These are phyloP conservation scores for Serendipita sp. DNA, from an alignment of 768 basidiomycete genomes.

Conservation along the genomic window DNA sequence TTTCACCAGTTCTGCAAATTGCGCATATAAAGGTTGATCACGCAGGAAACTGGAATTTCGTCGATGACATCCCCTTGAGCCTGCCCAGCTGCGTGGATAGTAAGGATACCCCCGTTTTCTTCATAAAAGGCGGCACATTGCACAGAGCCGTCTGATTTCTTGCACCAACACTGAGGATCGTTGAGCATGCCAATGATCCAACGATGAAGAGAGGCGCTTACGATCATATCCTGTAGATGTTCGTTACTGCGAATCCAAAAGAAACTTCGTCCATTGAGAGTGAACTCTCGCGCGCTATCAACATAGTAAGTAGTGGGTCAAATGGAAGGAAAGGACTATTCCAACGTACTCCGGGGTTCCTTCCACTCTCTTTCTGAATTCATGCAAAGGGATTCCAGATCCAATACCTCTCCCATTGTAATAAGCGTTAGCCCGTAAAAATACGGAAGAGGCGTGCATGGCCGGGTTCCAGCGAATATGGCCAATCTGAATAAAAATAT, in stretches of 20 bases:
- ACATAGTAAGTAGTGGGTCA: background rate
- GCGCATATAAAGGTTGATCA: slow-evolving; percentile 2
- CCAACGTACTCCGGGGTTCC: background rate
- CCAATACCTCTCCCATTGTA: slow-evolving; percentile 1
- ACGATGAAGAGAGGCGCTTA: background rate
- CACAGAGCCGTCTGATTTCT: background rate
- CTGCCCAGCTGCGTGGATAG: slow-evolving; percentile 1
- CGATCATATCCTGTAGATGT: slow-evolving; percentile 5
- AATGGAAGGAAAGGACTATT: background rate
- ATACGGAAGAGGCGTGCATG: background rate
- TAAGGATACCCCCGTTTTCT: slow-evolving; percentile 5
- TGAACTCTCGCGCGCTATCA: background rate
- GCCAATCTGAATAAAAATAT: background rate
- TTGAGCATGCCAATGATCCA: background rate
- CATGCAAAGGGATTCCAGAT: slow-evolving; percentile 1
- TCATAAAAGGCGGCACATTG: slow-evolving; percentile 2
- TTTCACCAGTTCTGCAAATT: slow-evolving; percentile 3
- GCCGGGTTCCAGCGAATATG: background rate
- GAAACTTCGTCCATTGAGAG: slow-evolving; percentile 1
- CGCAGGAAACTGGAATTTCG: slow-evolving; percentile 3
- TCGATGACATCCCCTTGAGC: slow-evolving; percentile 1
- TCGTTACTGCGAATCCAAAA: slow-evolving; percentile 4
- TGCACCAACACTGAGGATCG: background rate
- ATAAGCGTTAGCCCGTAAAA: background rate
- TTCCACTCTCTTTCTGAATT: background rate